Evolutionary conservation across 2,329 filamentous ascomycete genomes (phyloP), one percentile per base, ranked within the genome.

Genomic region (Bipolaris sorokiniana): DNA sequence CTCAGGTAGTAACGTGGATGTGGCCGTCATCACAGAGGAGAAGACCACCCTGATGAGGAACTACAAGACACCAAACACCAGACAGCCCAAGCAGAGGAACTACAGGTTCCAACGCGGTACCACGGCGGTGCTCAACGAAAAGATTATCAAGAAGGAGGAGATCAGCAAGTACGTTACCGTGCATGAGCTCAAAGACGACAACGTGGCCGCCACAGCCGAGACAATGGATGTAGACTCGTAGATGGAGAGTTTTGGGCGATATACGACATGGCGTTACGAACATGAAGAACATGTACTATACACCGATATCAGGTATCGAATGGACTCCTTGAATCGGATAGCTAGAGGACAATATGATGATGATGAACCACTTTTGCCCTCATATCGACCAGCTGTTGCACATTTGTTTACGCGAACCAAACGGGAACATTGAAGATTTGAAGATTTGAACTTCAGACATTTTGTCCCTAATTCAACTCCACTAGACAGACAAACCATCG

Each of bases 1-100:
- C 13, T 97, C 92, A 3, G 95, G 95, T 70, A 96, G 91, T 76
- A 99, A 99, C 76, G 95, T 99, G 56, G 96, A 99, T 74, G 90
- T 99, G 33, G 94, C 92, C 64, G 86, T 99, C 71, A 99, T 99
- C 76, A 96, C 94, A 60, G 86, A 89, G 71, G 93, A 97, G 70
- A 97, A 97, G 88, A 97, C 95, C 26, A 95, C 91, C 26, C 80
- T 99, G 75, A 85, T 96, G 85, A 86, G 95, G 73, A 97, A 97
- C 81, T 95, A 90, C 82, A 90, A 96, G 77, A 94, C 85, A 77
- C 95, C 95, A 57, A 99, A 99, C 79, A 88, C 92, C 83, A 88
- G 96, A 76, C 90, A 87, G 68, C 84, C 90, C 77, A 99, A 99
- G 86, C 86, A 95, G 78, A 88, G 92, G 81, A 95, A 92, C 81